A percentile compares a stretch with the other conserved stretches of the same genome.
phyloP scores from a whole-genome alignment of 176 grass and related monocot genomes.

The Aegilops longissima region DNA sequence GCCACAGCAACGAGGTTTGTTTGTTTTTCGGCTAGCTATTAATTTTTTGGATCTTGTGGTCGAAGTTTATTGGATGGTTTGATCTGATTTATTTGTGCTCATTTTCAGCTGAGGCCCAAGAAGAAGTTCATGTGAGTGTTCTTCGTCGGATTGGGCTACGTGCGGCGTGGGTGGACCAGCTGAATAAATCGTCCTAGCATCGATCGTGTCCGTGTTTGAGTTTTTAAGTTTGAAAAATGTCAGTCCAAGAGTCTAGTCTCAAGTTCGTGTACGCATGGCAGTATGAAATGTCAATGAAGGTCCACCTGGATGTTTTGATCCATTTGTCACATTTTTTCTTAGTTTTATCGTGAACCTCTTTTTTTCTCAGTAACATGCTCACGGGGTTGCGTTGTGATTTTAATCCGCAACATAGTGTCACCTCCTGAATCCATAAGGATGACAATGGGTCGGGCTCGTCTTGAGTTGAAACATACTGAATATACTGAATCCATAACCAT shows the following conservation, averaged over 20 bases:
- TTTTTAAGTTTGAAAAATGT: neutral
- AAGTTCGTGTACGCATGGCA: too few species aligned
- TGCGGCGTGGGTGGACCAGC: neutral
- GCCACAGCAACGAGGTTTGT: conserved; percentile 18
- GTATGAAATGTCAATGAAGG: neutral
- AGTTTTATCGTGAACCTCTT: neutral
- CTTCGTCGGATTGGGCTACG: neutral
- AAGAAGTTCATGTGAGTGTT: conserved; percentile 5
- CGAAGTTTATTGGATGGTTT: neutral
- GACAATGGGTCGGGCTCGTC: too few species aligned
- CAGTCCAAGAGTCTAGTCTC: neutral
- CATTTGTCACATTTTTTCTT: too few species aligned
- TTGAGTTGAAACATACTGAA: too few species aligned
- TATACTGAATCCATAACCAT: too few species aligned
- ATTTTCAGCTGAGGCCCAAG: conserved; percentile 32
- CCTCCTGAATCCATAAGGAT: too few species aligned
- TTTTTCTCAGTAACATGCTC: neutral
- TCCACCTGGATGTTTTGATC: neutral
- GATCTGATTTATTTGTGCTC: neutral
- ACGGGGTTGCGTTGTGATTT: neutral
- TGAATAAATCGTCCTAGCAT: neutral
- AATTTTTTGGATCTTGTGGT: neutral
- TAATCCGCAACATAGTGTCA: neutral
- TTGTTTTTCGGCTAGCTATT: neutral
- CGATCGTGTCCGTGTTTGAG: neutral